A percentile compares a stretch with the other conserved stretches of the same genome.
Conservation (phyloP, 306 rosid species). For the Mimosa bimucronata region DNA sequence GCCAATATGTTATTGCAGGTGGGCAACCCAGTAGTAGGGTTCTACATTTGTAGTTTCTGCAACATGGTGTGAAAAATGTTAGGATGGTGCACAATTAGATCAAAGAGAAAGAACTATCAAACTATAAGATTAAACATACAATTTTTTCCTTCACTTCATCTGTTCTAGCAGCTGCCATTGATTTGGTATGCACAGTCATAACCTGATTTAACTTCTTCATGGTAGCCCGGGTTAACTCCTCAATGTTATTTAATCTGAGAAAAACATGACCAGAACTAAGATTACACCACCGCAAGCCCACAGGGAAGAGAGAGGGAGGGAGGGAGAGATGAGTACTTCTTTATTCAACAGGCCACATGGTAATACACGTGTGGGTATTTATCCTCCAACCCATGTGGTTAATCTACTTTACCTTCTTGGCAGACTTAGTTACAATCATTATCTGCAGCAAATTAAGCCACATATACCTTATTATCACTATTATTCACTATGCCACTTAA, state of each 20-base stretch:
- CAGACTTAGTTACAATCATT: no score
- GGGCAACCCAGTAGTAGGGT: slow-evolving; percentile 90
- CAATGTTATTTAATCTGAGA: slow-evolving; percentile 78
- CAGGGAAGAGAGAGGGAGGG: no score
- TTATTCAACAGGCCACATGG: no score
- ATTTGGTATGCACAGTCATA: slow-evolving; percentile 90
- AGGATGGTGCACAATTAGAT: slow-evolving; percentile 5
- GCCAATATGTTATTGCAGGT: slow-evolving; percentile 91
- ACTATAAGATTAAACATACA: slow-evolving; percentile 56
- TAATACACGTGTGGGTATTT: no score
- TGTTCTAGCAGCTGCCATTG: slow-evolving; percentile 93
- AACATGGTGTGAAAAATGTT: slow-evolving; percentile 30
- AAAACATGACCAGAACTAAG: slow-evolving; percentile 1
- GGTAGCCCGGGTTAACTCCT: slow-evolving; percentile 90
- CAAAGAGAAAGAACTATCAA: slow-evolving; percentile 14
- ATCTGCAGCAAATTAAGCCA: no score
- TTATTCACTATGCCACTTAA: no score
- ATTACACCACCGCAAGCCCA: background rate
- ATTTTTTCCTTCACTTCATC: slow-evolving; percentile 84
- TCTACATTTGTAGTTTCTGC: slow-evolving; percentile 92
- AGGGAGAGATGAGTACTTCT: no score
- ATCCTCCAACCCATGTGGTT: no score
- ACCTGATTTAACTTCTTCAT: slow-evolving; percentile 97
- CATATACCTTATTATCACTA: no score
- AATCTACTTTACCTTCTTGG: no score